phyloP scores from a whole-genome alignment of 495 filamentous ascomycete genomes.

The Daldinia bambusicola region DNA sequence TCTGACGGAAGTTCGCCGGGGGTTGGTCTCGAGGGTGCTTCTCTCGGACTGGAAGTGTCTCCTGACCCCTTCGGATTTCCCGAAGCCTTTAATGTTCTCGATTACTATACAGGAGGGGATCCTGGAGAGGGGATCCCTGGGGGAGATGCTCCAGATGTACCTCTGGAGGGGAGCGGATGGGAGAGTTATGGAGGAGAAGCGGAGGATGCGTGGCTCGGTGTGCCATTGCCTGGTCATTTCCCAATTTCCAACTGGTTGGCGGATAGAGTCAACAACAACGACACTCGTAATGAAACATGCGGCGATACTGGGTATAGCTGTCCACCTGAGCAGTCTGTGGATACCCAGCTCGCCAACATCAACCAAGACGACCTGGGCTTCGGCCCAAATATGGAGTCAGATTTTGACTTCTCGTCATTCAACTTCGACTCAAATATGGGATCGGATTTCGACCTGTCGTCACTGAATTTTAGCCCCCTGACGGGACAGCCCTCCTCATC shows the following conservation, averaged over 20 bases:
- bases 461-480: neutral
- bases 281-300: neutral
- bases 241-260: conserved; percentile 22
- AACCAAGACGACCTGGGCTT: neutral
- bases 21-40: conserved; percentile 24
- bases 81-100: conserved; percentile 17
- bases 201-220: conserved; percentile 5
- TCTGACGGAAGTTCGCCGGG: neutral
- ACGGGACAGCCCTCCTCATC: neutral
- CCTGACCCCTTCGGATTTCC: conserved; percentile 3
- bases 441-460: conserved; percentile 1
- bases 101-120: conserved; percentile 21
- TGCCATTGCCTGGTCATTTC: conserved; percentile 19
- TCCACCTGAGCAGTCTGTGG: neutral
- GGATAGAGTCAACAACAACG: conserved; percentile 13
- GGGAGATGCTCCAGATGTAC: neutral
- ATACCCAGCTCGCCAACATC: neutral
- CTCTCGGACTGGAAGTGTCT: conserved; percentile 22
- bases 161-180: neutral
- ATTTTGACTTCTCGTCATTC: conserved; percentile 1
- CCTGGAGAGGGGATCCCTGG: neutral
- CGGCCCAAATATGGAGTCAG: neutral
- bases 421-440: neutral
- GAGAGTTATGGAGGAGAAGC: neutral
- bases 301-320: neutral